Evolutionary conservation across 805 yeast genomes (phyloP).

Genomic region (Clavispora asparagi): DNA sequence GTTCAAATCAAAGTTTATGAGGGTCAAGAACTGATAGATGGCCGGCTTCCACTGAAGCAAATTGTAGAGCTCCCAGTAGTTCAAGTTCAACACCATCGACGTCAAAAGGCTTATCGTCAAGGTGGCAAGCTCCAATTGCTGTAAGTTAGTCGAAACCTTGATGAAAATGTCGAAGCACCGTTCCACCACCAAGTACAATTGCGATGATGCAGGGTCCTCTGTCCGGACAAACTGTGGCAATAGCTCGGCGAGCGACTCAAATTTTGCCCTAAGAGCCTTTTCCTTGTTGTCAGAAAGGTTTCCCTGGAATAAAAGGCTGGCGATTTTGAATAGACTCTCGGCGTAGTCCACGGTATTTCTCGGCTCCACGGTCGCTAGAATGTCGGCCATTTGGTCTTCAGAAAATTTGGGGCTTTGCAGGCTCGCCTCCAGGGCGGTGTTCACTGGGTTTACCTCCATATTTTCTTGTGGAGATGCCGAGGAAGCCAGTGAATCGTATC

Average conservation of each 20-base stretch:
- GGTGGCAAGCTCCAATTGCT: constrained; percentile 28
- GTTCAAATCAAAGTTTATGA: constrained; percentile 36
- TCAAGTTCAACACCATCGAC: constrained; percentile 29
- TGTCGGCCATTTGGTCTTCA: constrained; percentile 21
- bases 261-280: constrained; percentile 19
- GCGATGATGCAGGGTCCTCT: constrained; percentile 25
- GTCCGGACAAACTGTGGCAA: constrained; percentile 18
- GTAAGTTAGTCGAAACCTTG: constrained; percentile 27
- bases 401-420: neutral
- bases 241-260: constrained; percentile 18
- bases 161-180: constrained; percentile 36
- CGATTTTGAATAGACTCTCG: constrained; percentile 32
- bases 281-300: constrained; percentile 10
- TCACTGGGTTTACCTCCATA: neutral
- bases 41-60: constrained; percentile 38
- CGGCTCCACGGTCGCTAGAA: constrained; percentile 26
- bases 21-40: constrained; percentile 32
- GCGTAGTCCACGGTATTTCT: constrained; percentile 29
- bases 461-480: neutral
- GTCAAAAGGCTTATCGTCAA: constrained; percentile 34
- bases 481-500: neutral
- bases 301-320: constrained; percentile 21
- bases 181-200: constrained; percentile 31
- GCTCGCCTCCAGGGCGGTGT: neutral
- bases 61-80: constrained; percentile 43